These are phyloP conservation scores for Gonapodya sp. DNA, from an alignment of 192 early-diverging fungal species.

Conservation along the genomic window DNA sequence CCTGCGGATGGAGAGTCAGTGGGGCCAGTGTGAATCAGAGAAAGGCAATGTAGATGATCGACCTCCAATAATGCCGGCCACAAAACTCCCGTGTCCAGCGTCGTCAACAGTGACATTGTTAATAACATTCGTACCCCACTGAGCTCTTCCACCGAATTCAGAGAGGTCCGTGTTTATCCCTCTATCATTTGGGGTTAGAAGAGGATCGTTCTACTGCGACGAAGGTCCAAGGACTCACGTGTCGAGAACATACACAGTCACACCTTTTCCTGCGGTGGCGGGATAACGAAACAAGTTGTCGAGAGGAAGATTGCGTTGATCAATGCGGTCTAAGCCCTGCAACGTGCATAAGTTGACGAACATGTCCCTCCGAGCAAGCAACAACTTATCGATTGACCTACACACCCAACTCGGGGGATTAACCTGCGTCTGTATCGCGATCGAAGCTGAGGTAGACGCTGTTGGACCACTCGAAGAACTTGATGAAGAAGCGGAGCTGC, in stretches of 20 bases:
- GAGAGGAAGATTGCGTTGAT: background rate
- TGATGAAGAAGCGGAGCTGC: background rate
- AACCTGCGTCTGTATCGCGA: background rate
- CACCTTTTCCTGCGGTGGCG: background rate
- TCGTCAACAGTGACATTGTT: constrained; percentile 28
- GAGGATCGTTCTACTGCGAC: background rate
- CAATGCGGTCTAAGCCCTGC: background rate
- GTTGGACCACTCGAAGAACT: background rate
- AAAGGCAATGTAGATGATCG: constrained; percentile 3
- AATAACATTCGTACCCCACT: constrained; percentile 28
- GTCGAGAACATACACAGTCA: constrained; percentile 6
- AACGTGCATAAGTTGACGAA: background rate
- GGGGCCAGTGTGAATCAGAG: background rate
- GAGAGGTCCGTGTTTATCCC: constrained; percentile 32
- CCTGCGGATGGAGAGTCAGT: background rate
- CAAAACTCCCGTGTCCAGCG: constrained; percentile 52
- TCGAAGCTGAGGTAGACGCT: background rate
- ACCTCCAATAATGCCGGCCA: constrained; percentile 45
- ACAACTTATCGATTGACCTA: background rate
- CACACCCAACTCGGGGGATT: background rate
- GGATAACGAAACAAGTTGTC: background rate
- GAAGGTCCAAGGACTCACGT: background rate
- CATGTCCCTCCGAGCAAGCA: background rate
- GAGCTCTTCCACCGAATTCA: constrained; percentile 41
- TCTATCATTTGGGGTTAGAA: constrained; percentile 22